A percentile compares a stretch with the other conserved stretches of the same genome.
These are phyloP conservation scores for Trichosporon ovoides DNA, from an alignment of 1,284 basidiomycete genomes.

Conservation along the genomic window DNA sequence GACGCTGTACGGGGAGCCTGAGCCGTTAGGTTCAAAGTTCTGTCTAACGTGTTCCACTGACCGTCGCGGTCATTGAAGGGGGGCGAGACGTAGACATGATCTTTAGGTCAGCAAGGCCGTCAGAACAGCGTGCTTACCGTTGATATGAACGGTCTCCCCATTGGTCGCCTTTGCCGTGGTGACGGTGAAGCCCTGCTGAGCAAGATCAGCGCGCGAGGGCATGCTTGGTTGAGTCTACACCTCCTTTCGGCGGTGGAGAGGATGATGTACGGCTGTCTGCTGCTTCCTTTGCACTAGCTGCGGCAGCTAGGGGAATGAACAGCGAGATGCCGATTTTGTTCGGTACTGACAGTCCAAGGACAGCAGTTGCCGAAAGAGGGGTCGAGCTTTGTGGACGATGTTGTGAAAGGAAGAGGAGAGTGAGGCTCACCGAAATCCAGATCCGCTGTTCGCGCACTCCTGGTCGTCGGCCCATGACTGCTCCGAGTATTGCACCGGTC, in stretches of 20 bases:
- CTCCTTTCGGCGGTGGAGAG: background rate
- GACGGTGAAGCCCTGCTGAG: slow-evolving; percentile 31
- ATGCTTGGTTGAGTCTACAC: background rate
- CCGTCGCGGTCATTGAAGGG: slow-evolving; percentile 72
- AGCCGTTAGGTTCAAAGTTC: background rate
- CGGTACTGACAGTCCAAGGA: slow-evolving; percentile 1
- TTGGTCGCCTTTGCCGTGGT: slow-evolving; percentile 41
- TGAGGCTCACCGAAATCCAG: background rate
- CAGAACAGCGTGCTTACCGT: slow-evolving; percentile 31
- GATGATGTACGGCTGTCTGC: background rate
- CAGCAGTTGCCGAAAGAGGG: slow-evolving; percentile 1
- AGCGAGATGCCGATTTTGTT: slow-evolving; percentile 1
- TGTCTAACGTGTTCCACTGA: slow-evolving; percentile 33
- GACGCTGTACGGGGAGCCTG: slow-evolving; percentile 73
- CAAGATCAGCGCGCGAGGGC: slow-evolving; percentile 28
- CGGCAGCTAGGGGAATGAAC: background rate
- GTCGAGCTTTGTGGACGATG: background rate
- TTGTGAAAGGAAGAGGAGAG: background rate
- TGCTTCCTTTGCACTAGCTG: slow-evolving; percentile 5
- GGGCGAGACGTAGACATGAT: slow-evolving; percentile 92
- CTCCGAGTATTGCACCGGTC: too few relatives aligned
- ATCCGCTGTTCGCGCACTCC: background rate
- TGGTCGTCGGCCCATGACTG: too few relatives aligned
- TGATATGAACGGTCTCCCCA: slow-evolving; percentile 42
- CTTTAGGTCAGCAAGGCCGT: slow-evolving; percentile 50